A percentile compares a stretch with the other conserved stretches of the same genome.
Conservation (phyloP, 2,329 filamentous ascomycete species). For the Pseudogymnoascus sp. region DNA sequence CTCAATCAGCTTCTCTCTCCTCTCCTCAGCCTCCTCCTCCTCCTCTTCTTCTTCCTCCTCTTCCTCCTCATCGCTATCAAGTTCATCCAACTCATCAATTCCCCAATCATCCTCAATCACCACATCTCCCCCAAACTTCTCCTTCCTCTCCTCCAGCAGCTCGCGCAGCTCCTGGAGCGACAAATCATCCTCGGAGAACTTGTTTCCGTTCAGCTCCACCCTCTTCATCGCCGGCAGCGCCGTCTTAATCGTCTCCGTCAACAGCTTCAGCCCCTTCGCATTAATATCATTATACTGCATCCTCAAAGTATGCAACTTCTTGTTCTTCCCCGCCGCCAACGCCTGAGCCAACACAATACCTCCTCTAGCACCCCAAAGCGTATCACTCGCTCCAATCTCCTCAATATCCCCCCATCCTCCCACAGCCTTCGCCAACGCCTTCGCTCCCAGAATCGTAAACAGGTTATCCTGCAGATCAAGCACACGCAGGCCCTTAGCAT, state of each 20-base stretch:
- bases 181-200: slow-evolving; percentile 78
- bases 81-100: slow-evolving; percentile 70
- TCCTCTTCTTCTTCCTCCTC: slow-evolving; percentile 61
- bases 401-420: slow-evolving; percentile 65
- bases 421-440: slow-evolving; percentile 67
- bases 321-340: slow-evolving; percentile 66
- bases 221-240: slow-evolving; percentile 69
- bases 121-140: slow-evolving; percentile 56
- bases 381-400: slow-evolving; percentile 86
- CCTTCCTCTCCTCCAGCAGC: slow-evolving; percentile 69
- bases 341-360: slow-evolving; percentile 64
- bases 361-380: slow-evolving; percentile 70
- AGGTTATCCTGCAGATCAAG: slow-evolving; percentile 97
- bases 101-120: slow-evolving; percentile 76
- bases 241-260: slow-evolving; percentile 59
- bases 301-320: slow-evolving; percentile 69
- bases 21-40: slow-evolving; percentile 49
- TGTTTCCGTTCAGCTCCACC: slow-evolving; percentile 93
- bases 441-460: slow-evolving; percentile 74
- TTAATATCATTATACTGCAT: slow-evolving; percentile 95
- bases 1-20: slow-evolving; percentile 60
- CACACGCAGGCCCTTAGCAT: slow-evolving; percentile 60
- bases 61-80: slow-evolving; percentile 59
- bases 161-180: slow-evolving; percentile 60
- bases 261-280: slow-evolving; percentile 59